Evolutionary conservation across 495 filamentous ascomycete genomes (phyloP).

Genomic region (Cercophora samala): DNA sequence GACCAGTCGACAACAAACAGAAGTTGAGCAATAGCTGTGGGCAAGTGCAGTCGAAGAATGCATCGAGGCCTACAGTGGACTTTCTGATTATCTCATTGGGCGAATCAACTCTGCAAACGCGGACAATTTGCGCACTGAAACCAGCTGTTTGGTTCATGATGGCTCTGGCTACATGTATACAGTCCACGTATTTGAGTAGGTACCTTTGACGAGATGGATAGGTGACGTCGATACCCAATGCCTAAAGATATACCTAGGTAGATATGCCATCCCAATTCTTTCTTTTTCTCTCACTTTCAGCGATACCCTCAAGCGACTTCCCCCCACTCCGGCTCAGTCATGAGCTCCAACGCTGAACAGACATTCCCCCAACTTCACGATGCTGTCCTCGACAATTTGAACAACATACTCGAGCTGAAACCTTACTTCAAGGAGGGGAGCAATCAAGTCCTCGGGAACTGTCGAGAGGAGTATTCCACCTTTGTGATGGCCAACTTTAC

Average conservation of each 20-base stretch:
- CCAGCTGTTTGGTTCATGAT: background rate
- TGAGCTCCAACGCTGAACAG: background rate
- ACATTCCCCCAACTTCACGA: background rate
- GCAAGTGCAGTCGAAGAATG: background rate
- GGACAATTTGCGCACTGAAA: background rate
- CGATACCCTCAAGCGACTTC: background rate
- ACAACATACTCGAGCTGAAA: background rate
- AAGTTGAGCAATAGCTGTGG: background rate
- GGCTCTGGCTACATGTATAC: background rate
- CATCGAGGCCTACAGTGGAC: background rate
- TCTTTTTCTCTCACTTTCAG: background rate
- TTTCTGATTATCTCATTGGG: background rate
- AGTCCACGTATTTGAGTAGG: too few species aligned
- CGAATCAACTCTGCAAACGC: background rate
- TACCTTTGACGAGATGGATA: too few species aligned
- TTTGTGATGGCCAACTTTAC: slow-evolving; percentile 29
- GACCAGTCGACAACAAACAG: background rate
- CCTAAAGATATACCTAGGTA: too few species aligned
- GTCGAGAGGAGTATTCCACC: slow-evolving; percentile 18
- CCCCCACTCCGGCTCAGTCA: background rate
- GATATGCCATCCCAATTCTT: too few species aligned
- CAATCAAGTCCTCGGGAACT: background rate
- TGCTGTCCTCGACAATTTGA: background rate
- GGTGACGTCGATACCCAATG: too few species aligned
- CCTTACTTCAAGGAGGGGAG: background rate